phyloP scores from a whole-genome alignment of 192 early-diverging fungal genomes.

The Irineochytrium annulatum region DNA sequence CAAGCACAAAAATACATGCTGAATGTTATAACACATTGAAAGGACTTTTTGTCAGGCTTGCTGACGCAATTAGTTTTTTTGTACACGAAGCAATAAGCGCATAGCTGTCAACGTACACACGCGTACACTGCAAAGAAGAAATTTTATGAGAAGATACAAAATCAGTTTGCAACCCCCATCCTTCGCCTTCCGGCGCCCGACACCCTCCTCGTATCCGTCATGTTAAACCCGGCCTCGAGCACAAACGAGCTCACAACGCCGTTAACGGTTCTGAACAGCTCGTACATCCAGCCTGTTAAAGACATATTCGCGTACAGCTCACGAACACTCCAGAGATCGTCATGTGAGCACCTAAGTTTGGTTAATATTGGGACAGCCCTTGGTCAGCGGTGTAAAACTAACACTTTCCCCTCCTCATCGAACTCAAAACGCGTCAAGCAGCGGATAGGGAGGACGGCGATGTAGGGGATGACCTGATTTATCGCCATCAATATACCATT shows the following conservation, averaged over 20 bases:
- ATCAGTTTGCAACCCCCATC: too few relatives aligned
- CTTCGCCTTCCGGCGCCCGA: too few relatives aligned
- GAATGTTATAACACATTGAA: too few relatives aligned
- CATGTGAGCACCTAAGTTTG: not conserved
- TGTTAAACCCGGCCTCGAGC: not conserved
- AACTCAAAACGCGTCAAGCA: not conserved
- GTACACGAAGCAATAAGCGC: too few relatives aligned
- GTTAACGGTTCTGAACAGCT: not conserved
- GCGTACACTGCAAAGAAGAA: too few relatives aligned
- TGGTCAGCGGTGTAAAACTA: not conserved
- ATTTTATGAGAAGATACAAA: too few relatives aligned
- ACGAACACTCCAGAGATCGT: not conserved
- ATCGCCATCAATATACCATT: too few relatives aligned
- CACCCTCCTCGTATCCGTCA: too few relatives aligned
- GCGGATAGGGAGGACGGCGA: not conserved
- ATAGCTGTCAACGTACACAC: too few relatives aligned
- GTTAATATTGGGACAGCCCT: not conserved
- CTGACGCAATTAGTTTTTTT: too few relatives aligned
- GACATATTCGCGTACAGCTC: not conserved
- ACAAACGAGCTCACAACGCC: not conserved
- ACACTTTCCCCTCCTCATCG: not conserved
- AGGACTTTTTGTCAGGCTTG: too few relatives aligned
- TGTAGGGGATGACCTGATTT: not conserved
- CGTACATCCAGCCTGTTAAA: not conserved
- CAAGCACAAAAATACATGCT: too few relatives aligned